phyloP scores from a whole-genome alignment of 73 alveolate genomes.

The Blepharisma stoltei region DNA sequence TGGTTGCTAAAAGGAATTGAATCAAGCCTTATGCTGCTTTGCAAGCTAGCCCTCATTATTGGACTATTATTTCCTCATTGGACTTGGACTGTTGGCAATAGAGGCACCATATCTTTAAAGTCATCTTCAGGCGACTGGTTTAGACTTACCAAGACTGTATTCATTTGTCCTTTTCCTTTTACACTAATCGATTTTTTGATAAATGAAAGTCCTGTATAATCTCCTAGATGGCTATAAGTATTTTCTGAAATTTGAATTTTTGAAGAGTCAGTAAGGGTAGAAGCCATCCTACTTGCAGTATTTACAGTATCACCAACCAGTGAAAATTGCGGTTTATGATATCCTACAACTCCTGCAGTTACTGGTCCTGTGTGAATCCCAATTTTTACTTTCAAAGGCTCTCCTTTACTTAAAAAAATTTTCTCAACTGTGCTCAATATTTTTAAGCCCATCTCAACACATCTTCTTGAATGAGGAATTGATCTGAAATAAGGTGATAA shows the following conservation, averaged over 20 bases:
- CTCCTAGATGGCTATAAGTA: constrained; percentile 31
- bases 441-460: too few species aligned
- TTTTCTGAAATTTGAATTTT: constrained; percentile 35
- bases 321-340: constrained; percentile 48
- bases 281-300: constrained; percentile 42
- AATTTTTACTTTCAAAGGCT: constrained; percentile 42
- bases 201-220: constrained; percentile 26
- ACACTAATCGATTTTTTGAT: constrained; percentile 29
- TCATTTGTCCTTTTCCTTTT: constrained; percentile 35
- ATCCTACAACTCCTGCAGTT: constrained; percentile 53
- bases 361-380: constrained; percentile 49
- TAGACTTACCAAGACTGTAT: constrained; percentile 23
- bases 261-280: constrained; percentile 23
- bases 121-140: background rate
- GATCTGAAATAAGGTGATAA: background rate
- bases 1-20: too few species aligned
- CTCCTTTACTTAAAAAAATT: too few species aligned
- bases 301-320: constrained; percentile 50
- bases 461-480: too few species aligned
- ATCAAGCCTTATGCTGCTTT: too few species aligned
- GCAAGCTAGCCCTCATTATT: too few species aligned
- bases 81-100: too few species aligned
- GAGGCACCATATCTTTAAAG: too few species aligned
- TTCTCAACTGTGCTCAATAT: too few species aligned
- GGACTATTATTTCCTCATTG: too few species aligned